These are phyloP conservation scores for Lophium mytilinum DNA, from an alignment of 495 filamentous ascomycete species.

Conservation along the genomic window DNA sequence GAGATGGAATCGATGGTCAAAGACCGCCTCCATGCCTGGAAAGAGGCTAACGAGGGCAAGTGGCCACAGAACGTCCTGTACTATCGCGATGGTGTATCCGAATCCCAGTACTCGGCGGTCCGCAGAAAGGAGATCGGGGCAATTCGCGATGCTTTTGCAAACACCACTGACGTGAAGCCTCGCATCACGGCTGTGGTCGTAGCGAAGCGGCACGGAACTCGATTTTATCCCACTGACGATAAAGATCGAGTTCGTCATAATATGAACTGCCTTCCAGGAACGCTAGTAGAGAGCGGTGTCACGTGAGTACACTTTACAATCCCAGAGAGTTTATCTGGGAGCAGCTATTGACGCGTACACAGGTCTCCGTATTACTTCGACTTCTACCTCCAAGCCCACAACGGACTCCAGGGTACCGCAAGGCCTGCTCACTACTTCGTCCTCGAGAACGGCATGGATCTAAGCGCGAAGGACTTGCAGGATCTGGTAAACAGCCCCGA, in stretches of 20 bases:
- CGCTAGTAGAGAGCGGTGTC: not conserved
- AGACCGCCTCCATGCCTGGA: conserved; percentile 1
- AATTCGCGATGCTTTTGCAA: not conserved
- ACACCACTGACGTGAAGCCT: not conserved
- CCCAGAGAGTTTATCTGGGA: no score
- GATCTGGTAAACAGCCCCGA: not conserved
- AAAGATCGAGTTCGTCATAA: not conserved
- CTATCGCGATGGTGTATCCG: conserved; percentile 1
- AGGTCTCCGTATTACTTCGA: not conserved
- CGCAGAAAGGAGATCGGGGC: not conserved
- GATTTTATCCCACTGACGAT: conserved; percentile 12
- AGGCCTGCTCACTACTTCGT: conserved; percentile 13
- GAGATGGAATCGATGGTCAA: conserved; percentile 3
- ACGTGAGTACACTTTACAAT: not conserved
- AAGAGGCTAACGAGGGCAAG: not conserved
- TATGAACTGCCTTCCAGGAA: not conserved
- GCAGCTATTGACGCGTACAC: no score
- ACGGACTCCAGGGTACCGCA: conserved; percentile 6
- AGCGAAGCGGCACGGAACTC: conserved; percentile 24
- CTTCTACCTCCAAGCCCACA: conserved; percentile 2
- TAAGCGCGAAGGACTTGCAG: conserved; percentile 7
- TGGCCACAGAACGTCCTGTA: conserved; percentile 1
- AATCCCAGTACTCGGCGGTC: not conserved
- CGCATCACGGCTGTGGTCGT: conserved; percentile 30
- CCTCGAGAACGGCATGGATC: conserved; percentile 8